phyloP scores from a whole-genome alignment of 495 filamentous ascomycete genomes.

The Xylaria sp. region DNA sequence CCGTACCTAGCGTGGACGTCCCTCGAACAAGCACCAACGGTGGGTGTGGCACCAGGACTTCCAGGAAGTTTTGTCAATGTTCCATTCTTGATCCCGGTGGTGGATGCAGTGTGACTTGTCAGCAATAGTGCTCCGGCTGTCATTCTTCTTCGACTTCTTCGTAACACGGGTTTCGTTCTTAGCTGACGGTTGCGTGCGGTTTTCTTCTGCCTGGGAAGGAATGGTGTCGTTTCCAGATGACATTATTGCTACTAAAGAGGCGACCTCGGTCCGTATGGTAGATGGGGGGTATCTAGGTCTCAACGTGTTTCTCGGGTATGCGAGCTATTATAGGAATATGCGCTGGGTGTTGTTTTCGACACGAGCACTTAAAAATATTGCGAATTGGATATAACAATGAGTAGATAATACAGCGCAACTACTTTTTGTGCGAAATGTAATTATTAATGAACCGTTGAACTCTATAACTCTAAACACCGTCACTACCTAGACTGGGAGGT shows the following conservation, averaged over 20 bases:
- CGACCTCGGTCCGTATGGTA: background rate
- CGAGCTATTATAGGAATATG: background rate
- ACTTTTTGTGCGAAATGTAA: background rate
- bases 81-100: background rate
- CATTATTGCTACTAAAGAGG: slow-evolving; percentile 7
- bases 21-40: slow-evolving; percentile 15
- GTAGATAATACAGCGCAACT: background rate
- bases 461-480: background rate
- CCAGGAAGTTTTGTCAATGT: slow-evolving; percentile 11
- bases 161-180: background rate
- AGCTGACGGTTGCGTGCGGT: background rate
- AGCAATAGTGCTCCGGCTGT: background rate
- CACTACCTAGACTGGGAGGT: background rate
- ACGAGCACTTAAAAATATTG: background rate
- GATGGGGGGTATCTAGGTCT: background rate
- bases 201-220: background rate
- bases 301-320: background rate
- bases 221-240: background rate
- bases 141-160: slow-evolving; percentile 1
- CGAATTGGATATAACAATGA: background rate
- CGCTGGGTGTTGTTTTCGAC: background rate
- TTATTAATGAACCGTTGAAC: background rate
- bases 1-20: slow-evolving; percentile 22
- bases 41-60: background rate
- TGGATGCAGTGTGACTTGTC: background rate